These are phyloP conservation scores for Blastobotrys mokoenaii DNA, from an alignment of 805 yeast species.

Conservation along the genomic window DNA sequence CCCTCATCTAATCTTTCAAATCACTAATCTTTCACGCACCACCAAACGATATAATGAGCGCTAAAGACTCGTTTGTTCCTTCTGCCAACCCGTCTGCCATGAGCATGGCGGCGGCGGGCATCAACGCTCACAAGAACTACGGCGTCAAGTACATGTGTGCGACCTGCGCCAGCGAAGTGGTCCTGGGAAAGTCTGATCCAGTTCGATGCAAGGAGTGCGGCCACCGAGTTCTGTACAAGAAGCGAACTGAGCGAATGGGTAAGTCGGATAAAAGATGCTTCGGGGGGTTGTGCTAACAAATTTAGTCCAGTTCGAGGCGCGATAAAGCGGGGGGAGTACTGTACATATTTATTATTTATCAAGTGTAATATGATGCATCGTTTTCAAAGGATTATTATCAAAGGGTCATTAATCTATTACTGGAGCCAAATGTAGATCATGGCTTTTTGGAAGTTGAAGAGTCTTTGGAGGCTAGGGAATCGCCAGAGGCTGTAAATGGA, in stretches of 20 bases:
- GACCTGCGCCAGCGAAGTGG: conserved; percentile 84
- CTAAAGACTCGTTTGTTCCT: conserved; percentile 30
- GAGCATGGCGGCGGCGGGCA: conserved; percentile 74
- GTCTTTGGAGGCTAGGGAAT: no score
- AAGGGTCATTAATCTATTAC: no score
- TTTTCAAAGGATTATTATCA: no score
- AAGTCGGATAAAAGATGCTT: conserved; percentile 25
- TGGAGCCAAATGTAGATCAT: no score
- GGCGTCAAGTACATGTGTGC: conserved; percentile 95
- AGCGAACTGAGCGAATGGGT: conserved; percentile 94
- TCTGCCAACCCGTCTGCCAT: conserved; percentile 25
- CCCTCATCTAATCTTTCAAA: neutral
- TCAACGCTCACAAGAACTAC: conserved; percentile 56
- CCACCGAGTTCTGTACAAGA: conserved; percentile 93
- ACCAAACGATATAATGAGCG: conserved; percentile 17
- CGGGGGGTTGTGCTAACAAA: neutral
- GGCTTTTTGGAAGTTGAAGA: no score
- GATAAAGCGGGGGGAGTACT: conserved; percentile 36
- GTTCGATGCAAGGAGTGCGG: conserved; percentile 98
- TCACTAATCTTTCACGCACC: neutral
- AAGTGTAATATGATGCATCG: neutral
- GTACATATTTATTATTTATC: neutral
- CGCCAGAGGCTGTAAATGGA: no score
- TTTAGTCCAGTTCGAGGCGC: conserved; percentile 67
- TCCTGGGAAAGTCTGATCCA: conserved; percentile 87